Percentiles rank a stretch among this genome's conserved stretches.
Evolutionary conservation across 176 grass and related monocot species (phyloP).

Genomic region (Phoenix roebelenii): DNA sequence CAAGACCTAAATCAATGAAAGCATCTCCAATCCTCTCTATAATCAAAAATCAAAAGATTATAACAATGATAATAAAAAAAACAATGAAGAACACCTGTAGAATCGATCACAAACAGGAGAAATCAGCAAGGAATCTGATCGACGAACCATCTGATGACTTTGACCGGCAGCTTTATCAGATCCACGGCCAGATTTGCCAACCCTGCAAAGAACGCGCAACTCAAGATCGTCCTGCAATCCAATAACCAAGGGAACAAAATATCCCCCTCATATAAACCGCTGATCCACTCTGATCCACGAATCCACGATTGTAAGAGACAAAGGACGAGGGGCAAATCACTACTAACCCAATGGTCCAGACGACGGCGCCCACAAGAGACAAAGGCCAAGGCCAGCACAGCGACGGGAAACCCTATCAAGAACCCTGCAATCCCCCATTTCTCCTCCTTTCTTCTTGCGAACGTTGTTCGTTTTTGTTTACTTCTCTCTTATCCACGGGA

Average conservation of each 20-base stretch:
- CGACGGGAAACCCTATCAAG: constrained; percentile 45
- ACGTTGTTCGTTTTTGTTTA: too few species aligned
- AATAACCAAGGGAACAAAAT: not conserved
- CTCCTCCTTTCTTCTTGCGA: not conserved
- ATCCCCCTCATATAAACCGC: not conserved
- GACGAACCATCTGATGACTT: constrained; percentile 46
- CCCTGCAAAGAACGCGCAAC: constrained; percentile 36
- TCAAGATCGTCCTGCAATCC: constrained; percentile 26
- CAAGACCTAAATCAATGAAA: too few species aligned
- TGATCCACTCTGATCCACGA: too few species aligned
- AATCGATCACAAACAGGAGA: not conserved
- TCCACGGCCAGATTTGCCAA: constrained; percentile 34
- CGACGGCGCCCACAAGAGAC: constrained; percentile 39
- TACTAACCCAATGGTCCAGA: constrained; percentile 49
- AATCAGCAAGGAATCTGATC: constrained; percentile 43
- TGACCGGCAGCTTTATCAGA: constrained; percentile 52
- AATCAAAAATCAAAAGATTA: not conserved
- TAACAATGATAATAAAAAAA: not conserved
- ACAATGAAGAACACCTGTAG: not conserved
- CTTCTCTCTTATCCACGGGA: too few species aligned
- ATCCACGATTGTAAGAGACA: not conserved
- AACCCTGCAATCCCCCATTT: constrained; percentile 33
- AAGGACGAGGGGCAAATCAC: not conserved
- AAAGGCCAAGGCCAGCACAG: constrained; percentile 40
- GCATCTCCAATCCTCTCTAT: not conserved